Conservation (phyloP, 768 basidiomycete species). For the Russula emetica region DNA sequence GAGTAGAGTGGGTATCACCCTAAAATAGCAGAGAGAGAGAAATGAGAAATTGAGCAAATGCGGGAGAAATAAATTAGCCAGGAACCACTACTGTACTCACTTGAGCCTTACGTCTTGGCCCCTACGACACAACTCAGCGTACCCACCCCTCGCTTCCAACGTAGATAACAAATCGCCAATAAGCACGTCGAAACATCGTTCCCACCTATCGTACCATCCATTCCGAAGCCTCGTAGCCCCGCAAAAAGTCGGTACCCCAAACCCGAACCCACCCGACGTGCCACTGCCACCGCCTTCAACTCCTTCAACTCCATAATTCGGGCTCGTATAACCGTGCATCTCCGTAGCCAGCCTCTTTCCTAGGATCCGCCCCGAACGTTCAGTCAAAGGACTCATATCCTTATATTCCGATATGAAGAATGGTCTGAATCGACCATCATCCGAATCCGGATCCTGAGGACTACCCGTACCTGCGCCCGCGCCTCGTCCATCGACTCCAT, state of each 20-base stretch:
- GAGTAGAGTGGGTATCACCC: conserved; percentile 57
- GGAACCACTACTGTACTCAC: conserved; percentile 32
- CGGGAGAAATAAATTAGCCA: not conserved
- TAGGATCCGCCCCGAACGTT: conserved; percentile 45
- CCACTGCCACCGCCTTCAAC: no score
- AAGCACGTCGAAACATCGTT: conserved; percentile 59
- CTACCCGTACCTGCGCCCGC: no score
- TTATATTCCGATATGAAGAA: conserved; percentile 77
- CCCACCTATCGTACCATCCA: conserved; percentile 72
- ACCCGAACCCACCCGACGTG: no score
- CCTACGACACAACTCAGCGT: conserved; percentile 46
- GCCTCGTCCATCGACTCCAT: no score
- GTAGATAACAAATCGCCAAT: conserved; percentile 53
- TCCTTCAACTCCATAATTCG: conserved; percentile 28
- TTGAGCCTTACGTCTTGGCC: conserved; percentile 47
- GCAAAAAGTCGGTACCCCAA: conserved; percentile 71
- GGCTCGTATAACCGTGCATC: conserved; percentile 53
- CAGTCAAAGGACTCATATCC: conserved; percentile 47
- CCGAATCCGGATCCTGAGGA: conserved; percentile 29
- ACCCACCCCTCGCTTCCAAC: conserved; percentile 41
- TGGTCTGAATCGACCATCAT: conserved; percentile 41
- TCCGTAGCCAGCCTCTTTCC: conserved; percentile 63
- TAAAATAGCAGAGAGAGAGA: not conserved
- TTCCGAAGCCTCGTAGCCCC: conserved; percentile 66
- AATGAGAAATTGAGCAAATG: not conserved